phyloP scores from a whole-genome alignment of 1,284 basidiomycete species.

The Cryptococcus neoformans region DNA sequence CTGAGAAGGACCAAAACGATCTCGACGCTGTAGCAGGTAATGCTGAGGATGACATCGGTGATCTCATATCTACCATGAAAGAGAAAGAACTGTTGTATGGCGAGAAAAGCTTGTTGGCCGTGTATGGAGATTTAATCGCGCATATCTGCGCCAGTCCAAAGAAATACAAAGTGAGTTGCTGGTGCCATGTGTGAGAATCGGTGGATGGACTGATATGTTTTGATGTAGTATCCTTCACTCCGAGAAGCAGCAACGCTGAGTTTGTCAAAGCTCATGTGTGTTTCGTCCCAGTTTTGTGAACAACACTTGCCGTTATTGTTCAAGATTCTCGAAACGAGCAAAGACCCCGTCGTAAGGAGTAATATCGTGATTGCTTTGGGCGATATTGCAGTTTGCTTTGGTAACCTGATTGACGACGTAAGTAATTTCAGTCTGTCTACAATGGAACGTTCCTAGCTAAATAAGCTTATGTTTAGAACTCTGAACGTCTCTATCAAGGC shows the following conservation, averaged over 20 bases:
- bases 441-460: neutral
- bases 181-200: neutral
- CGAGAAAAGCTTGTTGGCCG: slow-evolving; percentile 71
- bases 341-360: slow-evolving; percentile 82
- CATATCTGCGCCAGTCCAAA: slow-evolving; percentile 81
- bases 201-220: neutral
- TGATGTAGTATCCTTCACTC: slow-evolving; percentile 71
- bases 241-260: slow-evolving; percentile 84
- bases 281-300: slow-evolving; percentile 92
- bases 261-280: slow-evolving; percentile 95
- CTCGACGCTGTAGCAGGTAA: slow-evolving; percentile 96
- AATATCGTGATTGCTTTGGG: slow-evolving; percentile 98
- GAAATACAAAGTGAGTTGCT: slow-evolving; percentile 67
- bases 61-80: slow-evolving; percentile 75
- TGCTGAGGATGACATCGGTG: slow-evolving; percentile 97
- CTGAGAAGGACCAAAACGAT: slow-evolving; percentile 73
- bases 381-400: slow-evolving; percentile 96
- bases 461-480: slow-evolving; percentile 56
- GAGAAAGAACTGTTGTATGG: slow-evolving; percentile 89
- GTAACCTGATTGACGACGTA: slow-evolving; percentile 86
- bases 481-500: slow-evolving; percentile 90
- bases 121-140: slow-evolving; percentile 86
- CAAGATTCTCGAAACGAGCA: slow-evolving; percentile 87
- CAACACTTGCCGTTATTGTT: slow-evolving; percentile 82
- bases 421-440: slow-evolving; percentile 9